Evolutionary conservation across 805 yeast species (phyloP).

Genomic region (Saturnispora quitensis): DNA sequence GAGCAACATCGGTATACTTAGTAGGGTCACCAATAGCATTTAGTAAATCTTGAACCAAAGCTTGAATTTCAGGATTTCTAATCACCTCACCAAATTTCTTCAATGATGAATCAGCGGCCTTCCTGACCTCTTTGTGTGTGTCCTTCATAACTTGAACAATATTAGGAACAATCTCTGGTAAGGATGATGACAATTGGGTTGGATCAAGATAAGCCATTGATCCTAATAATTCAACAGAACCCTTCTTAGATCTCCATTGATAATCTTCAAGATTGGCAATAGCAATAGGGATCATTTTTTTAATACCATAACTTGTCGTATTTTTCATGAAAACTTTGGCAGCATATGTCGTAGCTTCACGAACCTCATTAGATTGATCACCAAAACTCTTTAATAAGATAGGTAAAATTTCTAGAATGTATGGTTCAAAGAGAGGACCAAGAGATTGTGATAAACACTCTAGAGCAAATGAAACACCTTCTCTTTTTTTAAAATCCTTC

Average conservation of each 20-base stretch:
- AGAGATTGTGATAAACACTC: conserved; percentile 74
- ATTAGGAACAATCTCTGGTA: conserved; percentile 89
- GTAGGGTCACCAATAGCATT: conserved; percentile 97
- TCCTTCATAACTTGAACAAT: conserved; percentile 92
- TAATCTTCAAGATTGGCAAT: conserved; percentile 76
- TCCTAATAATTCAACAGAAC: conserved; percentile 92
- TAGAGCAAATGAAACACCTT: conserved; percentile 80
- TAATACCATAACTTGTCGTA: conserved; percentile 89
- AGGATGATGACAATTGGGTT: conserved; percentile 78
- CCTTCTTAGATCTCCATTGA: conserved; percentile 95
- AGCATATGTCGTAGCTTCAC: conserved; percentile 82
- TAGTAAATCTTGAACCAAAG: conserved; percentile 76
- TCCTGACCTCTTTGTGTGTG: conserved; percentile 93
- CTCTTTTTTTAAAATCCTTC: conserved; percentile 63
- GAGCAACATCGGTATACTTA: conserved; percentile 75
- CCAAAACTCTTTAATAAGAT: conserved; percentile 74
- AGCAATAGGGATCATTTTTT: conserved; percentile 84
- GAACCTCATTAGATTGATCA: conserved; percentile 74
- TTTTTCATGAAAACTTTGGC: conserved; percentile 82
- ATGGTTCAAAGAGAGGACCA: conserved; percentile 83
- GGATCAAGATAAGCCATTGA: conserved; percentile 98
- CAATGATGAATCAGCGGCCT: conserved; percentile 84
- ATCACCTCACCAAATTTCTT: conserved; percentile 94
- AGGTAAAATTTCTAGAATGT: conserved; percentile 82
- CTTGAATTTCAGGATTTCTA: conserved; percentile 92